Evolutionary conservation across 805 yeast species (phyloP).

Genomic region (Lachancea fermentati): DNA sequence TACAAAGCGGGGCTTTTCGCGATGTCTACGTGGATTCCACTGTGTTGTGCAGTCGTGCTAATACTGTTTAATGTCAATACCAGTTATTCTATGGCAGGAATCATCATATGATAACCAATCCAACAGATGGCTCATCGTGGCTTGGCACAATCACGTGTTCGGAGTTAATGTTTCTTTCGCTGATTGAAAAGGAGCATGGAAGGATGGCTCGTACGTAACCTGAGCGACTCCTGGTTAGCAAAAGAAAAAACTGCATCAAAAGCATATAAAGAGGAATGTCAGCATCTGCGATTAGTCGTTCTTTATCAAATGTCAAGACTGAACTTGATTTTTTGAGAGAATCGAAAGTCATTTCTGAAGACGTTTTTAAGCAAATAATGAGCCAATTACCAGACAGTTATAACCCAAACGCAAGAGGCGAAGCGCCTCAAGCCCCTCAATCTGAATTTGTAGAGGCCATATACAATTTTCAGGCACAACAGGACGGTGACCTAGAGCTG

Average conservation of each 20-base stretch:
- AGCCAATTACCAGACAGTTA: conserved; percentile 48
- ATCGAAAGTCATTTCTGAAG: conserved; percentile 61
- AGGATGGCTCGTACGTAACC: background rate
- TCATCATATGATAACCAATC: conserved; percentile 12
- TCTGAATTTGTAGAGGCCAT: conserved; percentile 54
- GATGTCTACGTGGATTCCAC: conserved; percentile 95
- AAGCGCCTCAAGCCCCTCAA: conserved; percentile 6
- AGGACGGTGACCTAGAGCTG: conserved; percentile 66
- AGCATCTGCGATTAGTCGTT: conserved; percentile 65
- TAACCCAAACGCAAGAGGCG: conserved; percentile 1
- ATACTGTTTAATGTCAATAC: conserved; percentile 61
- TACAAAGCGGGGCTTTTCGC: conserved; percentile 75
- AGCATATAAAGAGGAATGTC: conserved; percentile 27
- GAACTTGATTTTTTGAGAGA: conserved; percentile 78
- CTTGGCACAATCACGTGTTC: background rate
- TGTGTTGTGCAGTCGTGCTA: conserved; percentile 69
- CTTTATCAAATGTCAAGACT: conserved; percentile 66
- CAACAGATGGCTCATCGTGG: no score
- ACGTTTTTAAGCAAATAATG: conserved; percentile 46
- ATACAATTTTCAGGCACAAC: conserved; percentile 70
- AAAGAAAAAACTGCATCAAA: background rate
- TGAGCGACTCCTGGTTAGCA: no score
- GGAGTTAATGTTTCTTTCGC: background rate
- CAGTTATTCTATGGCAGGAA: conserved; percentile 25
- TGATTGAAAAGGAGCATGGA: background rate